Conservation (phyloP, 2,329 filamentous ascomycete genomes). For the Monilinia polystroma region DNA sequence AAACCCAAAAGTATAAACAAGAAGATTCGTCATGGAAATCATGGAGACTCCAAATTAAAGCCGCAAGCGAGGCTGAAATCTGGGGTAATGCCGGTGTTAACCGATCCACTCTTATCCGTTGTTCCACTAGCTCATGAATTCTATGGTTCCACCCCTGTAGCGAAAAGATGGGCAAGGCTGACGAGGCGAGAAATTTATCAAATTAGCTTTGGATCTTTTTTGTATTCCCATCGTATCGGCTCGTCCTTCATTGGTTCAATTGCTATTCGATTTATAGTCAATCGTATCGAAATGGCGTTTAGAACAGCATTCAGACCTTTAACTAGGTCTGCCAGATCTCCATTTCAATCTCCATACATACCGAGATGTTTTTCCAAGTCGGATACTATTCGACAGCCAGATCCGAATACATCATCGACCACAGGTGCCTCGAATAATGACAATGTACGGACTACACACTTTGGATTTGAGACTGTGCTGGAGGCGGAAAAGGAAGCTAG, state of each 20-base stretch:
- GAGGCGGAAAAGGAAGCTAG: slow-evolving; percentile 41
- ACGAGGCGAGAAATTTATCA: slow-evolving; percentile 21
- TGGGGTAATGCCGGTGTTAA: slow-evolving; percentile 19
- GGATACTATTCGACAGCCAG: slow-evolving; percentile 24
- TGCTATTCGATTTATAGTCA: background rate
- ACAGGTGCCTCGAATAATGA: slow-evolving; percentile 33
- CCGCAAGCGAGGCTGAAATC: slow-evolving; percentile 18
- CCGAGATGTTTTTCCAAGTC: slow-evolving; percentile 28
- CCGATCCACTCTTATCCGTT: slow-evolving; percentile 2
- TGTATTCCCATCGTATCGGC: background rate
- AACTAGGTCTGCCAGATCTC: slow-evolving; percentile 27
- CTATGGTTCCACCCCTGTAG: background rate
- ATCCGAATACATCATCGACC: slow-evolving; percentile 19
- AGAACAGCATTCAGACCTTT: slow-evolving; percentile 32
- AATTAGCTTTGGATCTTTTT: background rate
- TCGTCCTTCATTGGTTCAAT: background rate
- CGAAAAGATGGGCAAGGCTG: slow-evolving; percentile 17
- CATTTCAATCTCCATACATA: slow-evolving; percentile 19
- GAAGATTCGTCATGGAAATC: background rate
- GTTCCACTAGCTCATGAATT: background rate
- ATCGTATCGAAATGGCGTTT: slow-evolving; percentile 29
- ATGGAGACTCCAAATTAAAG: slow-evolving; percentile 6
- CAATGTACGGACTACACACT: slow-evolving; percentile 39
- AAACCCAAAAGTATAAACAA: background rate
- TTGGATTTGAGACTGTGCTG: slow-evolving; percentile 41